These are phyloP conservation scores for Aspergillus panamensis DNA, from an alignment of 495 filamentous ascomycete genomes.

Conservation along the genomic window DNA sequence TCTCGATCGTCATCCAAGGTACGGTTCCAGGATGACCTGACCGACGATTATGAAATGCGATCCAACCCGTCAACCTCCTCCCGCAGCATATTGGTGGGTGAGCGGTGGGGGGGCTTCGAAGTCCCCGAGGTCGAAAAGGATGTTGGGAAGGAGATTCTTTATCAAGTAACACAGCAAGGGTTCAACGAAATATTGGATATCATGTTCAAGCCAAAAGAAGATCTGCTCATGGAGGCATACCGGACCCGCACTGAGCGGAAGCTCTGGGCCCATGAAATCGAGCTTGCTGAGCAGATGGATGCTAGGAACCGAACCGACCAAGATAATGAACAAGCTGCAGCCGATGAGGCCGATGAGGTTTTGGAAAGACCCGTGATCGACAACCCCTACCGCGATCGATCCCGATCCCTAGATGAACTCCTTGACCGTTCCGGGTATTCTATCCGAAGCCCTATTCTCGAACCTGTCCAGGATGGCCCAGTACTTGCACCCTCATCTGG, in stretches of 20 bases:
- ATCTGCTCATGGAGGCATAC: conserved; percentile 65
- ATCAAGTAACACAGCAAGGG: conserved; percentile 83
- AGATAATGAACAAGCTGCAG: conserved; percentile 15
- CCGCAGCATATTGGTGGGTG: conserved; percentile 64
- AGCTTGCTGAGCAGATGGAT: conserved; percentile 37
- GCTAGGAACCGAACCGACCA: conserved; percentile 17
- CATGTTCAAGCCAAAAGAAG: conserved; percentile 78
- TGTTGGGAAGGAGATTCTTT: conserved; percentile 82
- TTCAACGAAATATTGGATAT: conserved; percentile 88
- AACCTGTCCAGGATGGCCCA: conserved; percentile 21
- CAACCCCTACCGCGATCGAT: conserved; percentile 20
- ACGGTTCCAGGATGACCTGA: conserved; percentile 70
- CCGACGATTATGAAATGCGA: conserved; percentile 64
- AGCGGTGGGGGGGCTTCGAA: conserved; percentile 80
- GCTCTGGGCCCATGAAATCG: conserved; percentile 50
- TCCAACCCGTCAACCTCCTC: conserved; percentile 81
- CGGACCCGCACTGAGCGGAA: conserved; percentile 61
- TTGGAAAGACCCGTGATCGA: conserved; percentile 7
- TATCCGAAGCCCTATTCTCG: conserved; percentile 27
- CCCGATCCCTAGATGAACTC: conserved; percentile 47
- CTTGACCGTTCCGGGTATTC: conserved; percentile 50
- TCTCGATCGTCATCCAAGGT: conserved; percentile 84
- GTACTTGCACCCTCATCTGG: conserved; percentile 26
- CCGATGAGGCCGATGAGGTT: conserved; percentile 28
- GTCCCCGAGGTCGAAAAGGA: conserved; percentile 78